phyloP scores from a whole-genome alignment of 495 filamentous ascomycete genomes.

The Aspergillus ellipticus region DNA sequence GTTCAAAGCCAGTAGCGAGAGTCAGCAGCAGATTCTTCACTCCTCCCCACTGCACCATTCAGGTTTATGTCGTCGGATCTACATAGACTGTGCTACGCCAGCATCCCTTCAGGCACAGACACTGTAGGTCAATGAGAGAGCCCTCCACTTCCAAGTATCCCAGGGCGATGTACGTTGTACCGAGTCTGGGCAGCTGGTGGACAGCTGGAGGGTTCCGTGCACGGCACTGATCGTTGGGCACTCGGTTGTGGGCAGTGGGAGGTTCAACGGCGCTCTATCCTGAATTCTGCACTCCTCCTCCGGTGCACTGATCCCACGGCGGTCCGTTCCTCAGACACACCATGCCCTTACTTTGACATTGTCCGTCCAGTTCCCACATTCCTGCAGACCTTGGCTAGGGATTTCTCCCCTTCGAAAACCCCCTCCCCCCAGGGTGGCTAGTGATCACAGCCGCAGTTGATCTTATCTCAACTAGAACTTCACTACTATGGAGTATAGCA shows the following conservation, averaged over 20 bases:
- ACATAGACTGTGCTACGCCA: neutral
- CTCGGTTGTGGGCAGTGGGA: neutral
- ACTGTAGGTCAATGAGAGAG: too few relatives aligned
- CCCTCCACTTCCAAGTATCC: too few relatives aligned
- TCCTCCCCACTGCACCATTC: neutral
- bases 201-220: neutral
- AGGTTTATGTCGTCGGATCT: neutral
- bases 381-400: slow-evolving; percentile 9
- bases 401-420: neutral
- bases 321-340: slow-evolving; percentile 9
- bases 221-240: neutral
- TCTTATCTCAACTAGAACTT: neutral
- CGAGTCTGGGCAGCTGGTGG: neutral
- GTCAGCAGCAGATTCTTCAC: neutral
- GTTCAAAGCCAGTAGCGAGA: neutral
- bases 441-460: neutral
- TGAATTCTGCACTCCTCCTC: neutral
- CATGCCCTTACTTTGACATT: slow-evolving; percentile 8
- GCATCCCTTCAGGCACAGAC: neutral
- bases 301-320: neutral
- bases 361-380: slow-evolving; percentile 1
- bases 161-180: too few relatives aligned
- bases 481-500: neutral
- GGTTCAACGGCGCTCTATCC: neutral
- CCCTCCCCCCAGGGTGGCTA: neutral